Evolutionary conservation across 108 stramenopile species (phyloP), one percentile per base, ranked within the genome.

Genomic region (Pseudonitzschia multistriata): DNA sequence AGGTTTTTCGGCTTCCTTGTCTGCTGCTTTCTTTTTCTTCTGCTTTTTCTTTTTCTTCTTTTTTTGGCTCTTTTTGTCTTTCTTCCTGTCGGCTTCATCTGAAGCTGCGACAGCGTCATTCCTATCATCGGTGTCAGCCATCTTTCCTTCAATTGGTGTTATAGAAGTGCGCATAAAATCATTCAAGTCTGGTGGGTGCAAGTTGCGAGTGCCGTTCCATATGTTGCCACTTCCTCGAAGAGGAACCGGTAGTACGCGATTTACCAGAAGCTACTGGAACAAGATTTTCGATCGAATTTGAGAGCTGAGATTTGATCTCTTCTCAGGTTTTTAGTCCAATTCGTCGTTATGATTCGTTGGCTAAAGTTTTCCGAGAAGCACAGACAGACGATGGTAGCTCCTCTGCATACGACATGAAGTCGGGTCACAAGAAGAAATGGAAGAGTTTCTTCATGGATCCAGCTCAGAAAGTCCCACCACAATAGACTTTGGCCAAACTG

Each of bases 41-140:
- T 71, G 49, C 29, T 78, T 62, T 13, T 66, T 42, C 31, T 71
- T 56, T 27, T 45, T 76, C 66, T 65, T 70, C 47, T 63, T 75
- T 31, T 72, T 74, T 29, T 72, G 68, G 29, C 60, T 71, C 24
- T 67, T 74, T 37, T 66, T 78, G 7, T 62, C 19, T 8, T 36
- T 22, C 33, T 62, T 36, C 33, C 17, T 62, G 34, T 62, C 22
- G 6, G 30, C 36, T 31, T 35, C 61, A 33, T 62, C 33, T 36
- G 13, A 24, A 24, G 5, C 33, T 15, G 5, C 27, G n/a, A 2
- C 13, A 22, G 11, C 8, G 14, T 62, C 61, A 35, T 35, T 35
- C 17, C 8, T 45, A 10, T 45, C 42, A 10, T 45, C 42, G 42
- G 42, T 45, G 42, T 45, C 42, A 6, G 42, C 13, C 42, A 45